Conservation (phyloP, 208 protist genomes). For the Herpetomonas tarakana region DNA sequence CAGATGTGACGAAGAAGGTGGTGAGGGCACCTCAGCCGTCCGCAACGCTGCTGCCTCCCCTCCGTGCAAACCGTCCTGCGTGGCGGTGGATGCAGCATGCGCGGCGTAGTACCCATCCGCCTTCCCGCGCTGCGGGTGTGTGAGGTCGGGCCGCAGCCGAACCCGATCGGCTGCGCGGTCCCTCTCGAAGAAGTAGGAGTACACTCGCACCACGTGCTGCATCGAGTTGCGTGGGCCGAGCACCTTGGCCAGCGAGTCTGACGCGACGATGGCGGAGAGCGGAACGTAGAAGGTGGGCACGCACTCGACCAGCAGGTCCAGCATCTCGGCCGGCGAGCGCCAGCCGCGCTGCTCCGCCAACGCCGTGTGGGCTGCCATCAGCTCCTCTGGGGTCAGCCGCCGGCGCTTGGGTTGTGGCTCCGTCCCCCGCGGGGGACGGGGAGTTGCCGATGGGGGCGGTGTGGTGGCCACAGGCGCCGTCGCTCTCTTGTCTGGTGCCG, state of each 20-base stretch:
- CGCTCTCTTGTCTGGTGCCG: too few species aligned
- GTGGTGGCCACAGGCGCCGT: too few species aligned
- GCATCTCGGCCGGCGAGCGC: constrained; percentile 57
- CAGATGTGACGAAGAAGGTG: constrained; percentile 3
- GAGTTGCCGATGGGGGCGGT: too few species aligned
- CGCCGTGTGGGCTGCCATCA: constrained; percentile 47
- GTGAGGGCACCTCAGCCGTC: neutral
- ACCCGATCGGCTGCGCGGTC: constrained; percentile 29
- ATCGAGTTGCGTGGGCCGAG: constrained; percentile 50
- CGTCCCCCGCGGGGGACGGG: too few species aligned
- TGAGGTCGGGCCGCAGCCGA: constrained; percentile 34
- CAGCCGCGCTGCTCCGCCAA: constrained; percentile 55
- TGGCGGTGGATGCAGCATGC: constrained; percentile 4
- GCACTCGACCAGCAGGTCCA: constrained; percentile 81
- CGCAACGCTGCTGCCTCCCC: neutral
- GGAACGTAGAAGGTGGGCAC: constrained; percentile 77
- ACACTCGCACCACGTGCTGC: constrained; percentile 52
- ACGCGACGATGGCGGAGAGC: constrained; percentile 36
- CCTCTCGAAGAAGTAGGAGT: constrained; percentile 70
- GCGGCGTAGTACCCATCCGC: constrained; percentile 53
- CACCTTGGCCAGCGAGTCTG: constrained; percentile 46
- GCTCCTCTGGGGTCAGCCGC: constrained; percentile 23
- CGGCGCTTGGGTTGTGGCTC: constrained; percentile 7
- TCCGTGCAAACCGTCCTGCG: neutral
- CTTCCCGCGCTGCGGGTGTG: constrained; percentile 38